Evolutionary conservation across 2,329 filamentous ascomycete species (phyloP).

Genomic region (Aspergillus fischeri): DNA sequence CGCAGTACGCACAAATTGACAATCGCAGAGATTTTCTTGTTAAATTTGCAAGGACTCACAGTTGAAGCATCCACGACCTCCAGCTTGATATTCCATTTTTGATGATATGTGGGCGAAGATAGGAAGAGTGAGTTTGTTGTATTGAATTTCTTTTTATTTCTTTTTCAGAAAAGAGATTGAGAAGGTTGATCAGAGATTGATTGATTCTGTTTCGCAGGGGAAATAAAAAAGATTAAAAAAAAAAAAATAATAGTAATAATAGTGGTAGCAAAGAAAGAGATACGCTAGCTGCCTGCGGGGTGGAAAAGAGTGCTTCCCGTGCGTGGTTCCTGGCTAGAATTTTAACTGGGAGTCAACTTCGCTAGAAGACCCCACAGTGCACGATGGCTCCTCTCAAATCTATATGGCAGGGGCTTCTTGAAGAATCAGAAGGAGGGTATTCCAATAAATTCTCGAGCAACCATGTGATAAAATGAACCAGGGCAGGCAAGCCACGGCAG

Average conservation of each 20-base stretch:
- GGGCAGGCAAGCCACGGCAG: too few species aligned
- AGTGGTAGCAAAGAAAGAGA: neutral
- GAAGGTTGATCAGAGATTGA: neutral
- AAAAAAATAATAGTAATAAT: neutral
- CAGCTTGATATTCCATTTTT: slow-evolving; percentile 49
- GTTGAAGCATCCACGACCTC: slow-evolving; percentile 56
- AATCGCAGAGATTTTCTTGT: slow-evolving; percentile 1
- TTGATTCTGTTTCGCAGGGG: neutral
- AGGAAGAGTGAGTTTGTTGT: neutral
- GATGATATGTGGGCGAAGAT: neutral
- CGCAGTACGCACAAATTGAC: slow-evolving; percentile 1
- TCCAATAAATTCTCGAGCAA: neutral
- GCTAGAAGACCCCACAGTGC: slow-evolving; percentile 15
- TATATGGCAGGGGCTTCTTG: neutral
- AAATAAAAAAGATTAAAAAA: neutral
- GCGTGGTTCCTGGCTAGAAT: slow-evolving; percentile 1
- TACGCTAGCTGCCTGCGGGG: slow-evolving; percentile 2
- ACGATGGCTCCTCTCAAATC: neutral
- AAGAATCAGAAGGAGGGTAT: neutral
- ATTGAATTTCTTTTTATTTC: slow-evolving; percentile 3
- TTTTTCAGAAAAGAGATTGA: neutral
- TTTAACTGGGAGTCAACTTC: slow-evolving; percentile 8
- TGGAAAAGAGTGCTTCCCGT: slow-evolving; percentile 4
- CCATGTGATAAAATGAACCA: neutral
- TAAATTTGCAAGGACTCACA: slow-evolving; percentile 42